Conservation (phyloP, 257 asterid species). For the Forsythia viridissima region DNA sequence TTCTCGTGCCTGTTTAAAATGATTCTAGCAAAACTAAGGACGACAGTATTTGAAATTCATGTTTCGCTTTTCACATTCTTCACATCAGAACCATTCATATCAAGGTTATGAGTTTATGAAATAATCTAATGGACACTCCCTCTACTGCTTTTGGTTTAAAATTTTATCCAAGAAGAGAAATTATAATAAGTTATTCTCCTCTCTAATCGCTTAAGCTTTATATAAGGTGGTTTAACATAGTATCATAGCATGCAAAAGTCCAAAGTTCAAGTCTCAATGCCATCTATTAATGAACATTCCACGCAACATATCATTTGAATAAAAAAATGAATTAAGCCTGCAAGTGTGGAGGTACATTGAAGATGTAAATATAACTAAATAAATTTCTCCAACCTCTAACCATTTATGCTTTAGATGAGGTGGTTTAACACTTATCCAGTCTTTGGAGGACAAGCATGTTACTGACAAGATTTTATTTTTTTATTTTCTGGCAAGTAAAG, state of each 20-base stretch:
- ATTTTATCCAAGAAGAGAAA: neutral
- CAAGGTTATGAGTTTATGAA: neutral
- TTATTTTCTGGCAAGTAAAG: slow-evolving; percentile 2
- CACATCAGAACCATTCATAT: neutral
- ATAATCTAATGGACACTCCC: neutral
- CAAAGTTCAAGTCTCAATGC: neutral
- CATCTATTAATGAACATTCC: neutral
- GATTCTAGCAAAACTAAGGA: neutral
- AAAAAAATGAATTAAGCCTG: neutral
- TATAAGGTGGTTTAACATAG: neutral
- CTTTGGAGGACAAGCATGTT: neutral
- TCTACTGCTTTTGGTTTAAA: neutral
- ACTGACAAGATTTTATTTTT: neutral
- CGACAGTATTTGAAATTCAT: neutral
- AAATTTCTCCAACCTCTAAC: neutral
- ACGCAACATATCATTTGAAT: neutral
- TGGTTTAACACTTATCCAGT: neutral
- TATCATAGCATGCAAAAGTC: neutral
- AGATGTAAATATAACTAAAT: neutral
- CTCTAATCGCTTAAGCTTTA: neutral
- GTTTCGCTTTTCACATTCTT: neutral
- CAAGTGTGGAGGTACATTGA: neutral
- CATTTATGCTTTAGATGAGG: neutral
- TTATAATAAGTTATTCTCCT: neutral
- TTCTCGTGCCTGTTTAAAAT: neutral